phyloP scores from a whole-genome alignment of 768 basidiomycete species.

The Naganishia randhawae region DNA sequence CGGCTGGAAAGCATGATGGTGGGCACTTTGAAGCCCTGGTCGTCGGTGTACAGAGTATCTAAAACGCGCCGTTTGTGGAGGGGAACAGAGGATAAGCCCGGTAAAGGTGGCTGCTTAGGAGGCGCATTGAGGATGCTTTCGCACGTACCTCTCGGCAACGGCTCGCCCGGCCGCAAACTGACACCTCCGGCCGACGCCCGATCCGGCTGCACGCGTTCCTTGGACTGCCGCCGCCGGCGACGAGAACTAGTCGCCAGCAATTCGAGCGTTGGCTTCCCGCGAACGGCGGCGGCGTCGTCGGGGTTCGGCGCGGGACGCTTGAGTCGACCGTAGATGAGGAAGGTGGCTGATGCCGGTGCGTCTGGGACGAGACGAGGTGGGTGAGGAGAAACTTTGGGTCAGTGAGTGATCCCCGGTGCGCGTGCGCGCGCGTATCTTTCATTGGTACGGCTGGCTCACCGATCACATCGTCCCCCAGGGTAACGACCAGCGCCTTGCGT shows the following conservation, averaged over 20 bases:
- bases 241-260: slow-evolving; percentile 35
- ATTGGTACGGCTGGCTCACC: slow-evolving; percentile 32
- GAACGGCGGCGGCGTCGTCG: not conserved
- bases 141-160: slow-evolving; percentile 43
- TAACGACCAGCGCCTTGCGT: slow-evolving; percentile 38
- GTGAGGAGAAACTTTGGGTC: too few relatives aligned
- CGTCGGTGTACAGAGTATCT: slow-evolving; percentile 2
- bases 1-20: not conserved
- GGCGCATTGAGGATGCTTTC: not conserved
- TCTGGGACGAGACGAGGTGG: too few relatives aligned
- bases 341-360: slow-evolving; percentile 73
- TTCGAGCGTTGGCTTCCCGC: slow-evolving; percentile 7
- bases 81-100: not conserved
- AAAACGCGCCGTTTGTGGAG: too few relatives aligned
- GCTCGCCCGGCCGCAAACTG: slow-evolving; percentile 43
- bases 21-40: slow-evolving; percentile 13
- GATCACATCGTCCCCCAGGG: slow-evolving; percentile 46
- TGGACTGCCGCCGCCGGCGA: slow-evolving; percentile 22
- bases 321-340: slow-evolving; percentile 45
- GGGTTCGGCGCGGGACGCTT: slow-evolving; percentile 14
- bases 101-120: too few relatives aligned
- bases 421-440: too few relatives aligned
- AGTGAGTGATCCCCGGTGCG: too few relatives aligned
- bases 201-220: slow-evolving; percentile 20
- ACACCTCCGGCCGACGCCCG: slow-evolving; percentile 22